Base-by-base conservation (phyloP, 371 early-diverging fungal species). In the Mucor racemosus region DNA sequence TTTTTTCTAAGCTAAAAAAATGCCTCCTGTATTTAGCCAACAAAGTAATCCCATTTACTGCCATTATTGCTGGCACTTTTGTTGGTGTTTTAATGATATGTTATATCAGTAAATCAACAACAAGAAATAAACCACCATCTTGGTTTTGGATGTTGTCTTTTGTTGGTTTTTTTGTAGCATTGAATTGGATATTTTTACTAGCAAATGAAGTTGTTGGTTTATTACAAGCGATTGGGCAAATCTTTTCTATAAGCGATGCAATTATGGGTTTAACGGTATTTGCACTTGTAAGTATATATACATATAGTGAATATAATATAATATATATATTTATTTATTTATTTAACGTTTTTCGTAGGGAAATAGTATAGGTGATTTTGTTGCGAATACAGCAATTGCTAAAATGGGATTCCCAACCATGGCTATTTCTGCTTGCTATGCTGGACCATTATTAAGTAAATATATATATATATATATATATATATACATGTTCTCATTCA, bases 371-470 rank as follows among this genome's bases (percentile, higher is more conserved):
- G 94, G 95, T 31, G 95, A 95, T 64, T 80, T 94, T 46, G 90
- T 93, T 7, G 89, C 95, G 1, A 93, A 95, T 65, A 84, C 93
- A 21, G 86, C 95, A 5, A 88, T 95, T 59, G 92, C 95, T 19
- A 87, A 83, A 76, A 89, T 92, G 90, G 95, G 95, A 10, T 91
- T 86, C 54, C 94, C 95, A 7, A 87, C 85, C 38, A 94, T 94
- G 94, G 94, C 93, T 1, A 82, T 94, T 31, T 87, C 91, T 14
- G 95, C 95, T 2, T 94, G 94, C 63, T 94, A 93, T 74, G 94
- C 93, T 33, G 90, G 93, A 5, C 94, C 94, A 1, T 78, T 94
- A 77, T 68, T 94, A 36, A 92, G 89, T 90, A 15, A 44, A 15
- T 48, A 11, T 48, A 19, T 4, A 7, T 4, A 6, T 19, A 26